Conservation (phyloP, 202 grass and related monocot species). For the Tripidium arundinaceum region DNA sequence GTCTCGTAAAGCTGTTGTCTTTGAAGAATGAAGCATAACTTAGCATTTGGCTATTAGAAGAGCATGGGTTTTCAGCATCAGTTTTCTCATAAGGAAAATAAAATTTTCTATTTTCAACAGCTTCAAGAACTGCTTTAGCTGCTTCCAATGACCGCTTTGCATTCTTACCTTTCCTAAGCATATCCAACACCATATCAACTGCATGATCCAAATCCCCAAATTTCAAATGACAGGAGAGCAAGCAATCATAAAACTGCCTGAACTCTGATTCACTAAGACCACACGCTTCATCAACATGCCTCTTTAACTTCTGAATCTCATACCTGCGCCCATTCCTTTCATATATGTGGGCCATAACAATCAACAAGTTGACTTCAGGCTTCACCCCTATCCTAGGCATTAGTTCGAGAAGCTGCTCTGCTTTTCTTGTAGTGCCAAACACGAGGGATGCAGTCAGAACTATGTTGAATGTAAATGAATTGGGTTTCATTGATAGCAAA, state of each 20-base stretch:
- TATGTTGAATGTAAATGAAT: conserved; percentile 59
- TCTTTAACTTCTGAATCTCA: conserved; percentile 72
- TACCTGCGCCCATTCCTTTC: conserved; percentile 76
- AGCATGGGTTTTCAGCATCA: conserved; percentile 23
- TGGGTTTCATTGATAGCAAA: conserved; percentile 72
- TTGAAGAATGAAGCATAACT: conserved; percentile 58
- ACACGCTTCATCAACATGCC: conserved; percentile 61
- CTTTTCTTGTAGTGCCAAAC: conserved; percentile 74
- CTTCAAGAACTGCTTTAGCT: conserved; percentile 59
- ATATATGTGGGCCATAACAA: conserved; percentile 80
- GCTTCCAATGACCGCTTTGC: conserved; percentile 61
- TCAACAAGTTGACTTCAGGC: conserved; percentile 55
- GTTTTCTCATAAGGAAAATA: conserved; percentile 44
- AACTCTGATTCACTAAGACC: conserved; percentile 69
- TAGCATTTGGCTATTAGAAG: conserved; percentile 29
- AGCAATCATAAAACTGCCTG: conserved; percentile 68
- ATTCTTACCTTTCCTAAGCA: conserved; percentile 76
- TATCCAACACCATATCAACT: conserved; percentile 70
- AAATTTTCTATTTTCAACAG: conserved; percentile 46
- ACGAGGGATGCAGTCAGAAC: conserved; percentile 65
- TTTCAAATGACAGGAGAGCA: conserved; percentile 80
- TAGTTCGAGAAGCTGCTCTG: conserved; percentile 77
- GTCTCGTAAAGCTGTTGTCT: conserved; percentile 52
- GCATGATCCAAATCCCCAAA: conserved; percentile 65
- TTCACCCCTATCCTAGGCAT: conserved; percentile 64